A percentile compares a stretch with the other conserved stretches of the same genome.
Conservation (phyloP, 108 stramenopile genomes). For the Fistulifera pelliculosa region DNA sequence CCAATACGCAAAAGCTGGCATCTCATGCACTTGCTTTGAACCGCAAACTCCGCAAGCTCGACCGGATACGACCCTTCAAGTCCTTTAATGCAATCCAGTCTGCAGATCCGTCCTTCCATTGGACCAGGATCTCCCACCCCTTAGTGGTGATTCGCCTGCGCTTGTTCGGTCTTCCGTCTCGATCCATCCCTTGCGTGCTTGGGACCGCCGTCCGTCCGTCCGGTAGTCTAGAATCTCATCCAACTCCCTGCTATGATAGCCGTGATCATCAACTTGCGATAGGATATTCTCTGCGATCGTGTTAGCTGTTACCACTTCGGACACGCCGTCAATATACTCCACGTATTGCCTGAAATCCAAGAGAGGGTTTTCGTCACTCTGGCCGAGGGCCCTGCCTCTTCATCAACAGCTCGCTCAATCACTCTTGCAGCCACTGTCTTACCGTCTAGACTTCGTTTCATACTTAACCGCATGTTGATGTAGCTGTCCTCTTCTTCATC, state of each 20-base stretch:
- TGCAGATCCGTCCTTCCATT: slow-evolving; percentile 28
- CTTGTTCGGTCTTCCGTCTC: not conserved
- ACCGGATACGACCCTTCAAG: slow-evolving; percentile 21
- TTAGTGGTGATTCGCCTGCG: slow-evolving; percentile 19
- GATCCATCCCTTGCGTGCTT: slow-evolving; percentile 1
- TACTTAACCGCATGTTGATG: not conserved
- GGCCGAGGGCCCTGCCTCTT: slow-evolving; percentile 25
- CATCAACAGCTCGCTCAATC: slow-evolving; percentile 14
- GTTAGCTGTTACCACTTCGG: slow-evolving; percentile 18
- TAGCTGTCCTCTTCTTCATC: not conserved
- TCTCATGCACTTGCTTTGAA: slow-evolving; percentile 4
- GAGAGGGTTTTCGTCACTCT: slow-evolving; percentile 17
- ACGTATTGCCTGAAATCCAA: slow-evolving; percentile 22
- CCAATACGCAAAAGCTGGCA: slow-evolving; percentile 31
- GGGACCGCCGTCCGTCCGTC: slow-evolving; percentile 4
- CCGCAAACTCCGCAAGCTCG: slow-evolving; percentile 16
- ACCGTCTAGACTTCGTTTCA: not conserved
- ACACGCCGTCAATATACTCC: slow-evolving; percentile 28
- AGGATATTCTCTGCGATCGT: slow-evolving; percentile 22
- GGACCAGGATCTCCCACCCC: slow-evolving; percentile 38
- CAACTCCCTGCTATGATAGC: slow-evolving; percentile 4
- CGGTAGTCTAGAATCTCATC: slow-evolving; percentile 24
- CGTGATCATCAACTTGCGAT: slow-evolving; percentile 12
- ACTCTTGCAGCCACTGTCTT: slow-evolving; percentile 11
- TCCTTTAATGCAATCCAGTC: slow-evolving; percentile 12